Evolutionary conservation across 176 grass and related monocot species (phyloP), one percentile per base, ranked within the genome.

Genomic region (Eragrostis curvula): DNA sequence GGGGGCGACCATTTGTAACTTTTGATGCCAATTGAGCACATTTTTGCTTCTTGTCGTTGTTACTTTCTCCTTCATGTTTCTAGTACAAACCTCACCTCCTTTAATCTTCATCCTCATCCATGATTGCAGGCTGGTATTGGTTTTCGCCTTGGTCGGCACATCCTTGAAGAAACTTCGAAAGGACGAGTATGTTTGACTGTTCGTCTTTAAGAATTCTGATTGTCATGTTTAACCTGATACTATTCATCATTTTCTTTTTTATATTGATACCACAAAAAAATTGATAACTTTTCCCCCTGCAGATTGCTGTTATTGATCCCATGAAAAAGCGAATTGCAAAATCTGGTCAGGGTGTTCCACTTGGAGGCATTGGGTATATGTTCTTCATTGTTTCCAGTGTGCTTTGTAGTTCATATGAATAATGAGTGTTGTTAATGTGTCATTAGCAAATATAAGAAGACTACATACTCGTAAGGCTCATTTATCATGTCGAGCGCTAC

Each of bases 311-410:
- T 67, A 93, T 98, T 87, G 90, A 98, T 95, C 96, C 96, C 46
- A 79, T 81, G 88, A 95, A 93, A 81, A 95, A 86, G 78, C 86
- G 88, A 46, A 75, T 59, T 84, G 90, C 86, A 42, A 89, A 70
- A 82, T 93, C 92, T 79, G 91, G 86, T 71, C 92, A 98, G 83
- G 96, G 86, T 51, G 92, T 93, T 77, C 96, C 96, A 84, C 85
- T 98, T 60, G 96, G 96, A 14, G 96, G 96, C 42, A 98, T 98
- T 84, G 96, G 96, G 96, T 98, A 93, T 92, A 74, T 70, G 47
- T 90, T 48, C 70, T 70, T 86, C 29, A 39, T 42, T 62, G 21
- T 56, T 23, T 50, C 6, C 59, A 83, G 57, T 47, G 52, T 63
- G 5, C 74, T 88, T 65, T 29, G 2, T 65, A 18, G 62, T 36